Conservation (phyloP, 805 yeast species). For the Osmozyma mogii region DNA sequence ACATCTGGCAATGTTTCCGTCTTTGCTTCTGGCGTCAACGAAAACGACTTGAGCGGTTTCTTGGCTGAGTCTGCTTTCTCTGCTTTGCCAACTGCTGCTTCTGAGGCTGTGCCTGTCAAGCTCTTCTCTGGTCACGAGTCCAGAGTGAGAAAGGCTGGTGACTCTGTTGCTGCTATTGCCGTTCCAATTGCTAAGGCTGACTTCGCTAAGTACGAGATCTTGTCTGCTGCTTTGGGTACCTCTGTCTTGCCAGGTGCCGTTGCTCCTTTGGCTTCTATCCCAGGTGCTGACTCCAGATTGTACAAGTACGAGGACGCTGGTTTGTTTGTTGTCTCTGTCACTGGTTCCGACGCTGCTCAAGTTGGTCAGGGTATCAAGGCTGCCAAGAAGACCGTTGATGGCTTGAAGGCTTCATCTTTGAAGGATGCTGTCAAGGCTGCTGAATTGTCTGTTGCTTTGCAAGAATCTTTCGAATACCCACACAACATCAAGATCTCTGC, state of each 20-base stretch:
- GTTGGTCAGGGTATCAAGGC: slow-evolving; percentile 57
- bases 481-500: slow-evolving; percentile 24
- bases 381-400: slow-evolving; percentile 38
- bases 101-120: slow-evolving; percentile 28
- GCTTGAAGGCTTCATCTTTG: slow-evolving; percentile 43
- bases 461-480: slow-evolving; percentile 27
- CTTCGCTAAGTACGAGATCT: slow-evolving; percentile 59
- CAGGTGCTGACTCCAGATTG: slow-evolving; percentile 46
- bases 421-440: slow-evolving; percentile 41
- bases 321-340: slow-evolving; percentile 63
- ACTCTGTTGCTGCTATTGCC: slow-evolving; percentile 72
- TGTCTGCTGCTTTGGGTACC: slow-evolving; percentile 61
- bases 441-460: slow-evolving; percentile 35
- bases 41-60: slow-evolving; percentile 60
- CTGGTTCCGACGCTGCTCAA: slow-evolving; percentile 49
- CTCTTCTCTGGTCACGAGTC: slow-evolving; percentile 55
- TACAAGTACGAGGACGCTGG: slow-evolving; percentile 71
- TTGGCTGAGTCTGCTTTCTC: slow-evolving; percentile 59
- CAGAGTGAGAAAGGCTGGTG: slow-evolving; percentile 57
- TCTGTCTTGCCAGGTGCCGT: slow-evolving; percentile 48
- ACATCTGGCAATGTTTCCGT: slow-evolving; percentile 64
- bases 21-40: slow-evolving; percentile 65
- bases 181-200: slow-evolving; percentile 63
- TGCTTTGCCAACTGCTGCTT: slow-evolving; percentile 45
- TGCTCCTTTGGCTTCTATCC: slow-evolving; percentile 41